phyloP scores from a whole-genome alignment of 2,329 filamentous ascomycete species.

The Ceratocystis eucalypticola region DNA sequence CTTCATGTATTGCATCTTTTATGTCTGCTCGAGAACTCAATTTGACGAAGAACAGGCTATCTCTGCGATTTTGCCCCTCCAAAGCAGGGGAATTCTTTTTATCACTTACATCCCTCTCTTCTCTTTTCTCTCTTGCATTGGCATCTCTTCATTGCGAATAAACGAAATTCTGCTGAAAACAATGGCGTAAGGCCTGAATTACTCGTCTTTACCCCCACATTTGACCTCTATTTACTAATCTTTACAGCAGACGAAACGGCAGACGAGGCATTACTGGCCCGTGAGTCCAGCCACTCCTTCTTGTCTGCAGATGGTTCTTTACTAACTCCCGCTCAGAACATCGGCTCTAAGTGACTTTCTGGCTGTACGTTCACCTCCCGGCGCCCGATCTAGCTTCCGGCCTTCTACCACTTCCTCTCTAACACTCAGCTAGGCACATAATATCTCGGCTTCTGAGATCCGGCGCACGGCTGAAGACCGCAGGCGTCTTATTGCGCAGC shows the following conservation, averaged over 20 bases:
- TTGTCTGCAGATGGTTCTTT: constrained; percentile 29
- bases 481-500: constrained; percentile 28
- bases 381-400: no score
- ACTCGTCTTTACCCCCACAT: background rate
- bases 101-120: no score
- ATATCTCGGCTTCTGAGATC: constrained; percentile 51
- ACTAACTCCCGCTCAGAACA: constrained; percentile 27
- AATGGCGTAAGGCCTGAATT: background rate
- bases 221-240: background rate
- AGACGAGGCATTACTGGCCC: constrained; percentile 16
- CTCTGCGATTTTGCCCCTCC: no score
- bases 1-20: no score
- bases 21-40: no score
- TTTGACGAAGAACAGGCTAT: no score
- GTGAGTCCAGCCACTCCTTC: constrained; percentile 36
- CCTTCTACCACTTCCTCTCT: background rate
- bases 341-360: constrained; percentile 43
- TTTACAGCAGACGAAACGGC: background rate
- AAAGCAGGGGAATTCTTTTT: no score
- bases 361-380: constrained; percentile 28
- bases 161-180: background rate
- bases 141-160: no score
- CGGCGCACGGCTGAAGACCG: constrained; percentile 37
- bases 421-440: constrained; percentile 42
- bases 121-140: no score